Conservation (phyloP, 1,284 basidiomycete species). For the Calocybe gambosa region DNA sequence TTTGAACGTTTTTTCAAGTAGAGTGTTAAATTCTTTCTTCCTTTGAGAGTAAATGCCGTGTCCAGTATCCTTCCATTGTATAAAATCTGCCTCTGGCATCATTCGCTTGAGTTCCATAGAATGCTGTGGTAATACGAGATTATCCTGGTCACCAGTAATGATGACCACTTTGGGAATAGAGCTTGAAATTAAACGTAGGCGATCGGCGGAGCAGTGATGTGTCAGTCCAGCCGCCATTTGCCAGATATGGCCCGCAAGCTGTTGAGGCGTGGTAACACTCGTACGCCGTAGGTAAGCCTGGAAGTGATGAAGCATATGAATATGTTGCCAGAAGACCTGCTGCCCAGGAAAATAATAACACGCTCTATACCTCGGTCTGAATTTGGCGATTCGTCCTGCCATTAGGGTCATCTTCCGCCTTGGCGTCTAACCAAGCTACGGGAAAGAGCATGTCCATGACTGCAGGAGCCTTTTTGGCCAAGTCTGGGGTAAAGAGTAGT, state of each 20-base stretch:
- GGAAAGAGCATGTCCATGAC: slow-evolving; percentile 62
- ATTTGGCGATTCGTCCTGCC: slow-evolving; percentile 60
- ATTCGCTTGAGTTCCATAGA: slow-evolving; percentile 52
- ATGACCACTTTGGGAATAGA: slow-evolving; percentile 56
- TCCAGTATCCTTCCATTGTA: slow-evolving; percentile 60
- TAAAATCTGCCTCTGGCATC: slow-evolving; percentile 66
- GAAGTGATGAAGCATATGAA: background rate
- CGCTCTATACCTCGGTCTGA: slow-evolving; percentile 40
- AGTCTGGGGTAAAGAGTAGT: slow-evolving; percentile 43
- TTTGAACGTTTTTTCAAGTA: slow-evolving; percentile 50
- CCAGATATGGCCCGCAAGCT: slow-evolving; percentile 58
- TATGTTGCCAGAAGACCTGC: background rate
- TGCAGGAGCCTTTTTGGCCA: slow-evolving; percentile 44
- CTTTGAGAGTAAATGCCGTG: slow-evolving; percentile 63
- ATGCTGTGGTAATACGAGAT: slow-evolving; percentile 55
- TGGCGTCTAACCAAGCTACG: slow-evolving; percentile 47
- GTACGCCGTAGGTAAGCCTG: slow-evolving; percentile 51
- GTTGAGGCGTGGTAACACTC: slow-evolving; percentile 53
- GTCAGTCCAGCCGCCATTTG: slow-evolving; percentile 73
- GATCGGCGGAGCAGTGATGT: slow-evolving; percentile 55
- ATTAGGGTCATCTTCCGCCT: slow-evolving; percentile 41
- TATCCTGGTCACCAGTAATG: slow-evolving; percentile 71
- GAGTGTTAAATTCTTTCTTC: slow-evolving; percentile 44
- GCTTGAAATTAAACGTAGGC: slow-evolving; percentile 49
- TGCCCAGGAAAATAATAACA: background rate